Evolutionary conservation across 2,329 filamentous ascomycete genomes (phyloP).

Genomic region (Geosmithia putterillii): DNA sequence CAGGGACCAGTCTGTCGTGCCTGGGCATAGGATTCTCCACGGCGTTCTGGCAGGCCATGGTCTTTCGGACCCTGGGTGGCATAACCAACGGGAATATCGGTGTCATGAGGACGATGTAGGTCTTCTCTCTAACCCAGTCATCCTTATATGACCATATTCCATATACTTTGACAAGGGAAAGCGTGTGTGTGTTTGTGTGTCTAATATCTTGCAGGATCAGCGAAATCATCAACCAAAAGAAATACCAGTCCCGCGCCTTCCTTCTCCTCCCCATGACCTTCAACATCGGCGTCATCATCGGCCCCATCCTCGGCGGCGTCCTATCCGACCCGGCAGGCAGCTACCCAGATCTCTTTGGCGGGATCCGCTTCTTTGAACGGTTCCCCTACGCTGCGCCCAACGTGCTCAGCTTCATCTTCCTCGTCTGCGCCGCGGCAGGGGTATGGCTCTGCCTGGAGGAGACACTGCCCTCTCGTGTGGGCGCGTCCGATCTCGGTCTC

Average conservation of each 20-base stretch:
- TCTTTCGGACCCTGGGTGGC: constrained; percentile 58
- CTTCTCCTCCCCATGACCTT: constrained; percentile 63
- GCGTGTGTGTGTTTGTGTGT: no score
- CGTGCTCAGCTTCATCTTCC: constrained; percentile 25
- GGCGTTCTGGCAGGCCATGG: constrained; percentile 57
- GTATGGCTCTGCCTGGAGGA: constrained; percentile 41
- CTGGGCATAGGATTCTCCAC: constrained; percentile 52
- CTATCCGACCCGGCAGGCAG: constrained; percentile 53
- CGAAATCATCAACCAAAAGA: constrained; percentile 54
- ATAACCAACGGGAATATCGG: constrained; percentile 63
- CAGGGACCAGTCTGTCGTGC: constrained; percentile 41
- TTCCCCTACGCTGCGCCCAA: constrained; percentile 43
- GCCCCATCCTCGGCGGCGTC: constrained; percentile 55
- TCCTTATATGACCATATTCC: not conserved
- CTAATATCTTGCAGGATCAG: constrained; percentile 29
- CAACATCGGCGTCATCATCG: constrained; percentile 62
- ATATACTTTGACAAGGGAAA: no score
- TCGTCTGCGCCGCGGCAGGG: constrained; percentile 26
- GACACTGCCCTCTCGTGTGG: constrained; percentile 31
- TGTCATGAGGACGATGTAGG: constrained; percentile 60
- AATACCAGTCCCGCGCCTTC: constrained; percentile 59
- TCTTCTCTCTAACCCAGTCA: not conserved
- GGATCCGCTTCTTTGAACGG: constrained; percentile 28
- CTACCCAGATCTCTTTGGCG: constrained; percentile 40
- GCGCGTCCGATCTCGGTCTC: constrained; percentile 26